Evolutionary conservation across 495 filamentous ascomycete genomes (phyloP).

Genomic region (Penicillium herquei): DNA sequence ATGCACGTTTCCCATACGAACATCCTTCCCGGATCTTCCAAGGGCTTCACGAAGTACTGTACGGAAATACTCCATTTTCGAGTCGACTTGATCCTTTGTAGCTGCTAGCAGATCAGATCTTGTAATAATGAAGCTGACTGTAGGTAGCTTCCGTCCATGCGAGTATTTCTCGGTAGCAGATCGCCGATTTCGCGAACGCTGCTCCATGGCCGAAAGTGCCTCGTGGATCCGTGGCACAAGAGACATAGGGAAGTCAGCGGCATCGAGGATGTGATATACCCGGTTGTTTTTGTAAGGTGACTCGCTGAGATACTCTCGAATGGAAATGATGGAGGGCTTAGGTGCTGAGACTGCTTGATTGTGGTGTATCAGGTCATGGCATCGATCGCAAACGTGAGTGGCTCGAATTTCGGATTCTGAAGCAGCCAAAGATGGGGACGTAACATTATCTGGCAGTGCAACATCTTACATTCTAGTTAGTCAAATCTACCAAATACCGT

Average conservation of each 20-base stretch:
- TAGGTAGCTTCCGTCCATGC: slow-evolving; percentile 57
- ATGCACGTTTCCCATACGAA: slow-evolving; percentile 77
- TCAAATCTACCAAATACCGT: background rate
- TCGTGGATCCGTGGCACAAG: slow-evolving; percentile 64
- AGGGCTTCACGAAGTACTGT: slow-evolving; percentile 71
- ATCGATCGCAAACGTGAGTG: slow-evolving; percentile 72
- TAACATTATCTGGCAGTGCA: slow-evolving; percentile 39
- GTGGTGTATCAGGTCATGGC: slow-evolving; percentile 77
- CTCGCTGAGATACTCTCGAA: slow-evolving; percentile 77
- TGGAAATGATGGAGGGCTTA: slow-evolving; percentile 74
- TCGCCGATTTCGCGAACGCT: slow-evolving; percentile 75
- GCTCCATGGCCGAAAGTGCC: slow-evolving; percentile 58
- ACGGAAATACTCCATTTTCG: slow-evolving; percentile 76
- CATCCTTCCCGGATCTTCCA: slow-evolving; percentile 54
- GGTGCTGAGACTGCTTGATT: slow-evolving; percentile 63
- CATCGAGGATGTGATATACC: slow-evolving; percentile 96
- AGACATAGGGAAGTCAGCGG: slow-evolving; percentile 95
- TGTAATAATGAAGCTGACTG: slow-evolving; percentile 84
- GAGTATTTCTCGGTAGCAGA: slow-evolving; percentile 60
- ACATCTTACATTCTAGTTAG: slow-evolving; percentile 22
- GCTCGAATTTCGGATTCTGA: slow-evolving; percentile 15
- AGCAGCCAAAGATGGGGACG: slow-evolving; percentile 16
- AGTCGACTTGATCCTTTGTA: slow-evolving; percentile 74
- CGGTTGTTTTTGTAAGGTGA: slow-evolving; percentile 87
- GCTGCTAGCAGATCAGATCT: slow-evolving; percentile 82